Evolutionary conservation across 2,329 filamentous ascomycete species (phyloP), one percentile per base, ranked within the genome.

Genomic region (Phaeosphaeria sp.): DNA sequence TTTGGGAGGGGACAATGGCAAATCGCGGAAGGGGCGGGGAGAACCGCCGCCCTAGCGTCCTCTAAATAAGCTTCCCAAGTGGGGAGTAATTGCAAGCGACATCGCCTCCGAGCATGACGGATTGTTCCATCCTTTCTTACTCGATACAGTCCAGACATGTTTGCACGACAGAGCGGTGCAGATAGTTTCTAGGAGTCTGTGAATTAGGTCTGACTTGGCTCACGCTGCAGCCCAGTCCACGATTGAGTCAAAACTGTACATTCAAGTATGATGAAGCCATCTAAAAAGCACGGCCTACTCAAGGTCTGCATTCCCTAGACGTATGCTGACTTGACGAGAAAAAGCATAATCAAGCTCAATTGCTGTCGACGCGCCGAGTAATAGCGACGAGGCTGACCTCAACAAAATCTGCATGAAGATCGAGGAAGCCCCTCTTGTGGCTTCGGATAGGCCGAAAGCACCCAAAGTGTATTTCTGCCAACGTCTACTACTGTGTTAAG

Each of bases 21-120:
- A 36, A 27, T 48, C 15, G 47, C 52, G 52, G 52, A 54, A 47
- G 44, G 33, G 11, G 42, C 50, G 50, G 50, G 30, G 30, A 11
- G 30, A 36, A 13, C 30, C 30, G 13, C 30, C 30, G 30, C 13
- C 30, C 21, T 41, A 10, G 25, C 25, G 20, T n/a, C 50, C 41
- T 23, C 50, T 41, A 49, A 10, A 2, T 21, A 21, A 15, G 30
- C 13, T 36, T n/a, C 13, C 20, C 13, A 21, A 43, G 41, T 22
- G 46, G 21, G 22, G 22, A 43, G 18, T 11, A 15, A 18, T 23
- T 23, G n/a, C 30, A 11, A 23, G 18, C 20, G 23, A 27, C 23
- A 20, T 43, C 15, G 20, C 20, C 15, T 23, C 15, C 17, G 15
- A 17, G 20, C 11, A 36, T 36, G 30, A 13, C 30, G 30, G 30